phyloP scores from a whole-genome alignment of 2,329 filamentous ascomycete genomes.

The Cladosporium sp. region DNA sequence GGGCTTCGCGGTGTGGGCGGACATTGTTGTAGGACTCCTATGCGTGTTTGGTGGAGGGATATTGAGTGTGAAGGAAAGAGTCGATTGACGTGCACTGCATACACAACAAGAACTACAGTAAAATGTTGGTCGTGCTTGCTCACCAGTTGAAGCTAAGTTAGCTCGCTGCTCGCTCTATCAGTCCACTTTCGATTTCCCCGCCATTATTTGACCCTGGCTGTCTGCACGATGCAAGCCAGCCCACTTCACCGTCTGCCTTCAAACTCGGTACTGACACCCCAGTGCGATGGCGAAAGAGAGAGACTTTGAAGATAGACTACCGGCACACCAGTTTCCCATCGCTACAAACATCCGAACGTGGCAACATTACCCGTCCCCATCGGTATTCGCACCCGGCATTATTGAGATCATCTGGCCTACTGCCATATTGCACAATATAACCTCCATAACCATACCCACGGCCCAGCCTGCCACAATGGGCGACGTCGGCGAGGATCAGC shows the following conservation, averaged over 20 bases:
- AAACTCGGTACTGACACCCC: no score
- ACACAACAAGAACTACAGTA: not conserved
- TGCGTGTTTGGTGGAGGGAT: not conserved
- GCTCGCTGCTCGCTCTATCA: not conserved
- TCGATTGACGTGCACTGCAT: not conserved
- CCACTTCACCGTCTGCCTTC: no score
- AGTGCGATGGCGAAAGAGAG: no score
- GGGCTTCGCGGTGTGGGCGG: conserved; percentile 29
- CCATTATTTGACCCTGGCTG: not conserved
- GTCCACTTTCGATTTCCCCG: not conserved
- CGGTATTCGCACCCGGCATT: not conserved
- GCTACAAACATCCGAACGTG: not conserved
- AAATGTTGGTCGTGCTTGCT: not conserved
- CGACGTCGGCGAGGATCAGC: conserved; percentile 31
- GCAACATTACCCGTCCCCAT: not conserved
- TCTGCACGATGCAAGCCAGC: not conserved
- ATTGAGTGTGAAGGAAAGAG: no score
- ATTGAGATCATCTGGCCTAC: not conserved
- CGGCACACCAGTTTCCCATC: not conserved
- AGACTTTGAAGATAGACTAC: no score
- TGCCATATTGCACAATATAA: not conserved
- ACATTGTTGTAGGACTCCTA: not conserved
- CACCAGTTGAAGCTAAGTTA: not conserved
- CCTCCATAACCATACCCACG: not conserved
- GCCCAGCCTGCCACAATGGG: conserved; percentile 22